A percentile compares a stretch with the other conserved stretches of the same genome.
phyloP scores from a whole-genome alignment of 2,329 filamentous ascomycete species.

The Sporothrix variecibatus region DNA sequence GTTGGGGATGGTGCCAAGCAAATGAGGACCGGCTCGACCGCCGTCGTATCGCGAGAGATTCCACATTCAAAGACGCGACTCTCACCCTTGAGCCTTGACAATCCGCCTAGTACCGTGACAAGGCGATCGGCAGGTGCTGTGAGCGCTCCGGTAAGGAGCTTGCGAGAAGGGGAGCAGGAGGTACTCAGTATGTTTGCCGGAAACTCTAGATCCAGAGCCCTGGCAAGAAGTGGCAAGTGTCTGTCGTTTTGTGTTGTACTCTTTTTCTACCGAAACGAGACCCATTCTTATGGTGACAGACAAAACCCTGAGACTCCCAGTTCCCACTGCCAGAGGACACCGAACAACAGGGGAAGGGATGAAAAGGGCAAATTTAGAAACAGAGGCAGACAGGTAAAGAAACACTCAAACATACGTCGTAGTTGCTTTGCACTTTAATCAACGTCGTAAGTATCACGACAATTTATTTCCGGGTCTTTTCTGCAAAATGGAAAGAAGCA shows the following conservation, averaged over 20 bases:
- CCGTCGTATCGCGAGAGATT: too few relatives aligned
- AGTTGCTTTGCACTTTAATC: not conserved
- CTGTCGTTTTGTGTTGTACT: not conserved
- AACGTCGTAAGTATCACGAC: too few relatives aligned
- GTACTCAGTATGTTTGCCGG: too few relatives aligned
- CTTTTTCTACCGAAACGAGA: not conserved
- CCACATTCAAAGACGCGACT: not conserved
- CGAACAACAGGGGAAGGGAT: not conserved
- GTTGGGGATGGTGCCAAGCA: conserved; percentile 2
- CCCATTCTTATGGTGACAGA: not conserved
- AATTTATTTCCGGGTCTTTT: too few relatives aligned
- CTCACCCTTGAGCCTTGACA: not conserved
- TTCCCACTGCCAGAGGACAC: not conserved
- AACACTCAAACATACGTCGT: not conserved
- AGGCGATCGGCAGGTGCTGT: not conserved
- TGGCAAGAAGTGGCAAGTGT: not conserved
- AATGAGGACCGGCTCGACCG: not conserved
- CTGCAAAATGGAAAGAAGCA: not conserved
- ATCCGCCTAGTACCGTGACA: not conserved
- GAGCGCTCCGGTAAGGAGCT: not conserved
- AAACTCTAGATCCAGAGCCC: not conserved
- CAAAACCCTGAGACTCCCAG: not conserved
- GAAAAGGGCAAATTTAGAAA: not conserved
- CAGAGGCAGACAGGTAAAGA: not conserved
- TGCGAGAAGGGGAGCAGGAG: not conserved